phyloP scores from a whole-genome alignment of 2,329 filamentous ascomycete species.

The Drechslerella dactyloides region DNA sequence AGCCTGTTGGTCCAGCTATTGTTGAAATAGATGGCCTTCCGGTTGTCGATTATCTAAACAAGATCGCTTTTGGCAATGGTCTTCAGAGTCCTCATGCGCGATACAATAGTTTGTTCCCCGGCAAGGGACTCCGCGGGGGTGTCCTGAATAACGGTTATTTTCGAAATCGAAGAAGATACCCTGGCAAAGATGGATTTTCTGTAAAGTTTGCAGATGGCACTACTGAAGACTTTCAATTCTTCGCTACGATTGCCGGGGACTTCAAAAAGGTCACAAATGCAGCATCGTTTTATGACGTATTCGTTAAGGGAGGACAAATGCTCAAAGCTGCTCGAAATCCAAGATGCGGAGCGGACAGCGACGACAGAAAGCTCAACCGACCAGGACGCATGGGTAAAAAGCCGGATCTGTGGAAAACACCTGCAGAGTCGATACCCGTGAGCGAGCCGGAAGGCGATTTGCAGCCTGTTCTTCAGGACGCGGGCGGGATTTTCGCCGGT shows the following conservation, averaged over 20 bases:
- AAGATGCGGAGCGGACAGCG: conserved; percentile 16
- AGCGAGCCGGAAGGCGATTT: conserved; percentile 18
- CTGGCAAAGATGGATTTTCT: conserved; percentile 32
- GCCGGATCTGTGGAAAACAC: conserved; percentile 7
- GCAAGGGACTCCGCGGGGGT: conserved; percentile 23
- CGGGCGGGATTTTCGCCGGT: conserved; percentile 43
- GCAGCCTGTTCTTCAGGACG: conserved; percentile 30
- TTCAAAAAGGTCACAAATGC: conserved; percentile 38
- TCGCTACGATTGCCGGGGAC: conserved; percentile 33
- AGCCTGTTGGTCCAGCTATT: conserved; percentile 39
- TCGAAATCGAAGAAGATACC: conserved; percentile 39
- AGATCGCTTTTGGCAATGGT: conserved; percentile 35
- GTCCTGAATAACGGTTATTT: conserved; percentile 41
- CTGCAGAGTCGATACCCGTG: neutral
- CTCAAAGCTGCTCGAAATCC: conserved; percentile 20
- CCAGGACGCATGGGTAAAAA: conserved; percentile 26
- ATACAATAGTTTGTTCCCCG: conserved; percentile 45
- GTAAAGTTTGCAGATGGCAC: conserved; percentile 41
- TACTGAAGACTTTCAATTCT: conserved; percentile 25
- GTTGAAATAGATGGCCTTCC: conserved; percentile 32
- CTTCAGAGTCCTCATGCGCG: conserved; percentile 46
- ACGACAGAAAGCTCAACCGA: neutral
- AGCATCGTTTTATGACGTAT: conserved; percentile 36
- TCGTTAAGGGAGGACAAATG: conserved; percentile 42
- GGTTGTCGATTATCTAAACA: conserved; percentile 45